Percentiles rank a stretch among this genome's conserved stretches.
phyloP scores from a whole-genome alignment of 2,329 filamentous ascomycete species.

The Paraconiothyrium sp. region DNA sequence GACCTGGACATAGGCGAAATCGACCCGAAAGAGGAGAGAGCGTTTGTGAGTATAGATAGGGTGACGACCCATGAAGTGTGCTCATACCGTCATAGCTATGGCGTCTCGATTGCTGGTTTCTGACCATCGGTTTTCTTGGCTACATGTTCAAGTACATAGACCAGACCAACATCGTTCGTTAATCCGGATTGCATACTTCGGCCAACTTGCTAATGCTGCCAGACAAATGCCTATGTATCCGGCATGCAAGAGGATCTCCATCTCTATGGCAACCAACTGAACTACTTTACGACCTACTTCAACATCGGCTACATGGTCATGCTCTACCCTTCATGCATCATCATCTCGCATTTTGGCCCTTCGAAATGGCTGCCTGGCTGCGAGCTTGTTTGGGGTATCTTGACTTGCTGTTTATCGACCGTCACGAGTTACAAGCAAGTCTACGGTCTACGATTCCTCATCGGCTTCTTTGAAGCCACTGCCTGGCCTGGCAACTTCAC shows the following conservation, averaged over 20 bases:
- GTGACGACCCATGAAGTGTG: background rate
- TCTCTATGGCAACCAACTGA: slow-evolving; percentile 63
- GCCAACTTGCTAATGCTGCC: slow-evolving; percentile 16
- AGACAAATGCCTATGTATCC: slow-evolving; percentile 52
- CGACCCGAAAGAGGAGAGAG: slow-evolving; percentile 10
- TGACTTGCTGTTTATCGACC: slow-evolving; percentile 36
- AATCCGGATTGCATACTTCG: background rate
- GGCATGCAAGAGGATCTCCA: slow-evolving; percentile 26
- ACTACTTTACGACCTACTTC: slow-evolving; percentile 48
- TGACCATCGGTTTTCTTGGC: slow-evolving; percentile 22
- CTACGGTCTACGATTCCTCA: slow-evolving; percentile 38
- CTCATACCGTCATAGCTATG: slow-evolving; percentile 15
- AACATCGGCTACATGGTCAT: slow-evolving; percentile 24
- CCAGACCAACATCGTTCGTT: slow-evolving; percentile 24
- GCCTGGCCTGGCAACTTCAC: slow-evolving; percentile 18
- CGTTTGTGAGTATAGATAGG: slow-evolving; percentile 6
- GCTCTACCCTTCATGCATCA: slow-evolving; percentile 14
- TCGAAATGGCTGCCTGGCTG: slow-evolving; percentile 30
- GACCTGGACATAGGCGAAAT: background rate
- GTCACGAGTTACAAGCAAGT: slow-evolving; percentile 34
- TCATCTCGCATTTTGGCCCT: slow-evolving; percentile 19
- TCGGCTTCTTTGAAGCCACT: slow-evolving; percentile 24
- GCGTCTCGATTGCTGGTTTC: slow-evolving; percentile 21
- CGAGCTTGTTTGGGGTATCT: slow-evolving; percentile 39
- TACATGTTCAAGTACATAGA: slow-evolving; percentile 30